These are phyloP conservation scores for Geranium brycei DNA, from an alignment of 345 rosid genomes.

Conservation along the genomic window DNA sequence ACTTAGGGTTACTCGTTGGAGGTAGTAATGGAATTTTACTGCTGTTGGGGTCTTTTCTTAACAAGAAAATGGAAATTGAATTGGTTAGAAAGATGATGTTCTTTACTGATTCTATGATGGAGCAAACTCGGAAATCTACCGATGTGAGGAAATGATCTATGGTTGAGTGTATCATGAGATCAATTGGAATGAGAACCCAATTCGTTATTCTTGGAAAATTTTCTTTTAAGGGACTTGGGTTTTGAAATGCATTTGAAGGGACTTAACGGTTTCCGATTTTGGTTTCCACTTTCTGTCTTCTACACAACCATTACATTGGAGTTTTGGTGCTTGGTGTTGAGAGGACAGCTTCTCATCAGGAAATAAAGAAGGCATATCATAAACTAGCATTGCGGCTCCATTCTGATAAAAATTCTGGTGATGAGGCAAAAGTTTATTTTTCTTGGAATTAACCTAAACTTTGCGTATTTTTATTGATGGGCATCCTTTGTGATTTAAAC, in stretches of 20 bases:
- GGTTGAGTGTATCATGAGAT: too few species aligned
- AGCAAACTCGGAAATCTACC: too few species aligned
- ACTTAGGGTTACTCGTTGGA: not conserved
- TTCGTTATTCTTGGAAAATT: not conserved
- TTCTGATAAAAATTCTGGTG: slow-evolving; percentile 84
- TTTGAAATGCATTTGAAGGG: not conserved
- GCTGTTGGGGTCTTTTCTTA: too few species aligned
- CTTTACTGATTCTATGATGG: too few species aligned
- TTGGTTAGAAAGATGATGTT: too few species aligned
- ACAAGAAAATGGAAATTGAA: too few species aligned
- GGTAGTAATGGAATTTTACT: not conserved
- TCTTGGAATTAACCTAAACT: too few species aligned
- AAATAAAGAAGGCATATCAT: slow-evolving; percentile 81
- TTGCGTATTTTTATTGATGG: too few species aligned
- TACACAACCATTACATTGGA: too few species aligned
- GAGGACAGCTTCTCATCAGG: slow-evolving; percentile 58
- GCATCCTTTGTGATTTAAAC: too few species aligned
- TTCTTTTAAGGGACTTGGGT: not conserved
- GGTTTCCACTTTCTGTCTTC: not conserved
- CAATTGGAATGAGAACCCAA: too few species aligned
- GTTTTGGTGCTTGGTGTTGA: slow-evolving; percentile 61
- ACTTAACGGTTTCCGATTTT: not conserved
- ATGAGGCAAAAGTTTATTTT: slow-evolving; percentile 34
- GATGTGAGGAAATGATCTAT: too few species aligned
- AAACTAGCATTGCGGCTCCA: slow-evolving; percentile 77